A percentile compares a stretch with the other conserved stretches of the same genome.
Conservation (phyloP, 371 early-diverging fungal genomes). For the Paraphysoderma sedebokerense region DNA sequence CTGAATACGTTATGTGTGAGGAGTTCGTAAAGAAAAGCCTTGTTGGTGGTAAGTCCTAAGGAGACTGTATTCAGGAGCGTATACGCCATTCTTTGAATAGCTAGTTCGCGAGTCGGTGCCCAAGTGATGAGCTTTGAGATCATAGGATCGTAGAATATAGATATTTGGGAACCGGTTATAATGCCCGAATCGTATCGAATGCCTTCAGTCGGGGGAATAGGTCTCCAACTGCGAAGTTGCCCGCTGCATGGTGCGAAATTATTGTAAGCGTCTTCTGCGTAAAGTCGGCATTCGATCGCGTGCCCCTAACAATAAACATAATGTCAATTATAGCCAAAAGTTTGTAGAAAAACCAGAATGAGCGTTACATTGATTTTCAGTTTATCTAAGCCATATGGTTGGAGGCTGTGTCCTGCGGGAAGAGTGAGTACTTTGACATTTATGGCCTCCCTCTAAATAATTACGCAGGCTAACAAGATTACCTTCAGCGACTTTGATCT, state of each 20-base stretch:
- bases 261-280: constrained; percentile 64
- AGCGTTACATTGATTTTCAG: constrained; percentile 19
- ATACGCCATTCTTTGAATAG: neutral
- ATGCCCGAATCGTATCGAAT: constrained; percentile 12
- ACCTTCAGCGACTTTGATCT: constrained; percentile 49
- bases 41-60: constrained; percentile 46
- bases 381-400: too few relatives aligned
- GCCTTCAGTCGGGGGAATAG: constrained; percentile 1
- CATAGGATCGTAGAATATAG: constrained; percentile 20
- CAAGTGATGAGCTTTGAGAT: constrained; percentile 15
- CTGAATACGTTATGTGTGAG: constrained; percentile 35
- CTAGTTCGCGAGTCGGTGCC: constrained; percentile 4
- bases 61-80: constrained; percentile 21
- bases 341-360: too few relatives aligned
- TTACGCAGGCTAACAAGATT: neutral
- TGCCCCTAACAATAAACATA: constrained; percentile 29
- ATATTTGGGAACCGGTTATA: constrained; percentile 4
- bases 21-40: constrained; percentile 36
- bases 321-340: constrained; percentile 3
- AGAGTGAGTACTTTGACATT: constrained; percentile 7
- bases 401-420: constrained; percentile 15
- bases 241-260: constrained; percentile 20
- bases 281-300: constrained; percentile 67
- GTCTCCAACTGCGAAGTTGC: constrained; percentile 17
- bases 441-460: neutral